These are phyloP conservation scores for Lagerstroemia speciosa DNA, from an alignment of 345 rosid genomes.

Conservation along the genomic window DNA sequence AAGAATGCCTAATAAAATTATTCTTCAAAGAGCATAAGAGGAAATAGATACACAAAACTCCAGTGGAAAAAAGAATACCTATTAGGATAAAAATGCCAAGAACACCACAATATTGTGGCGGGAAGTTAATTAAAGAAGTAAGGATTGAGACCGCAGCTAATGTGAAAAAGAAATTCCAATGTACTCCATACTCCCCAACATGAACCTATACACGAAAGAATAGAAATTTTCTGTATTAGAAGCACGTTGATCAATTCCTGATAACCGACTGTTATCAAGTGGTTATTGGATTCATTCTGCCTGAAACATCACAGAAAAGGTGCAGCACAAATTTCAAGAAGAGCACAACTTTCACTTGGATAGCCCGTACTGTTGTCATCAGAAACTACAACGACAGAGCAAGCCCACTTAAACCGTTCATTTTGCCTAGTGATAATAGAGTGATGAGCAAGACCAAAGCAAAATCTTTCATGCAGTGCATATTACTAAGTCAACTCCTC, in stretches of 20 bases:
- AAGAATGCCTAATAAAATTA: not conserved
- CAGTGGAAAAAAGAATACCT: constrained; percentile 31
- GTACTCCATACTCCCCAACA: constrained; percentile 76
- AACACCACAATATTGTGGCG: constrained; percentile 62
- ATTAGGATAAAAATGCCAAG: constrained; percentile 52
- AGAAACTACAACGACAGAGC: no score
- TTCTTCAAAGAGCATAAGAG: not conserved
- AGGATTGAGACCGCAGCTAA: constrained; percentile 72
- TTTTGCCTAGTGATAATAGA: no score
- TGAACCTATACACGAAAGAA: constrained; percentile 42
- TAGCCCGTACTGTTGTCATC: no score
- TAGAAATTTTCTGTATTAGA: not conserved
- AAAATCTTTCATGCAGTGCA: not conserved
- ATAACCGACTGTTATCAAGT: not conserved
- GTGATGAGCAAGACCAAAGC: no score
- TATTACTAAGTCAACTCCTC: constrained; percentile 1
- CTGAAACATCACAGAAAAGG: not conserved
- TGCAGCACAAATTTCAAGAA: not conserved
- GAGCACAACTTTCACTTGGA: no score
- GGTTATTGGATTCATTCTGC: not conserved
- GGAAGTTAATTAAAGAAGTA: constrained; percentile 50
- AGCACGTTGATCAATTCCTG: not conserved
- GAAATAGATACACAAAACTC: constrained; percentile 1
- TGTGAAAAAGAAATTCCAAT: constrained; percentile 95
- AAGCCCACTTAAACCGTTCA: no score